Conservation (phyloP, 2,329 filamentous ascomycete genomes). For the Setomelanomma holmii region DNA sequence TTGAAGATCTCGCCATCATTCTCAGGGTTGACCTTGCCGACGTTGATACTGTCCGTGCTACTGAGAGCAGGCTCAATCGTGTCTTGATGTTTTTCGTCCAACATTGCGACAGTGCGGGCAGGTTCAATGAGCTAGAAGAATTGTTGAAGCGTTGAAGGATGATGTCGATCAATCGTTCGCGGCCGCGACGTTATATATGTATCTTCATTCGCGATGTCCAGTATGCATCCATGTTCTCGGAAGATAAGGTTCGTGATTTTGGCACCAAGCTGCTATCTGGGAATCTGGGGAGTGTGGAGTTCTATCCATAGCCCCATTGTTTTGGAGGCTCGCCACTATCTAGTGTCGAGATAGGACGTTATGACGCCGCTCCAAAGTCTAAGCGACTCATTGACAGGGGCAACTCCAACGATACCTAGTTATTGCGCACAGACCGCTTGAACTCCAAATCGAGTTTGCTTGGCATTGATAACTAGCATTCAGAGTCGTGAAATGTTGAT, state of each 20-base stretch:
- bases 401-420: conserved; percentile 4
- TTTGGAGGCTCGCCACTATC: conserved; percentile 26
- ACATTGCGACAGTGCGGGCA: conserved; percentile 18
- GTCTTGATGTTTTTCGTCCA: conserved; percentile 35
- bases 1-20: conserved; percentile 60
- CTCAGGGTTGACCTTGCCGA: conserved; percentile 32
- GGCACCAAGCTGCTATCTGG: conserved; percentile 18
- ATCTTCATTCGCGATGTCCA: neutral
- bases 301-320: conserved; percentile 21
- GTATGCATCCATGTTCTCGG: neutral
- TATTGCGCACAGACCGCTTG: neutral
- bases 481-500: too few relatives aligned
- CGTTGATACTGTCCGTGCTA: conserved; percentile 26
- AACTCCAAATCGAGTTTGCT: too few relatives aligned
- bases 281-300: conserved; percentile 33
- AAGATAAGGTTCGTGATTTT: conserved; percentile 14
- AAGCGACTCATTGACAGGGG: conserved; percentile 7
- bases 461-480: too few relatives aligned
- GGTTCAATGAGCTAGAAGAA: neutral
- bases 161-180: neutral
- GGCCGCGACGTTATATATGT: conserved; percentile 12
- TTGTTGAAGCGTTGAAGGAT: neutral
- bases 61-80: conserved; percentile 29
- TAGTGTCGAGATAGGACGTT: conserved; percentile 20
- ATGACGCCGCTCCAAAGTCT: conserved; percentile 14